Base-by-base conservation (phyloP, 2,329 filamentous ascomycete species). In the Tolypocladium capitatum region DNA sequence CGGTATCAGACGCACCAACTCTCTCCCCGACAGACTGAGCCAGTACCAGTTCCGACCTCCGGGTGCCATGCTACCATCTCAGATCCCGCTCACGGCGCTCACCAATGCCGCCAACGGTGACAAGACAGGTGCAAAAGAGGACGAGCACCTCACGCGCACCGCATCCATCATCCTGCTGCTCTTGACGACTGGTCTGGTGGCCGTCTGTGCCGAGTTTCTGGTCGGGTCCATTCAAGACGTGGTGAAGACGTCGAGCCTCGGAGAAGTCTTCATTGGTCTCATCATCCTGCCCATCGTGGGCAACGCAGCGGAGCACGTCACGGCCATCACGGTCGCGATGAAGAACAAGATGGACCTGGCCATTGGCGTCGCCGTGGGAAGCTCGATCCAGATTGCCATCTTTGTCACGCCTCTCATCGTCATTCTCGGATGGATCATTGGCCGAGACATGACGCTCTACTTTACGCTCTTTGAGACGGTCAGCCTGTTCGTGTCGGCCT, bases 401-500 rank as follows among this genome's bases (percentile, higher is more conserved):
- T 83, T 86, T 58, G 73, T 86, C 46, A 85, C 82, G 4, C 83
- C 83, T 0, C 67, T 86, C 18, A 74, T 85, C 31, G 82, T 86
- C 31, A 78, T 86, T 24, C 68, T 86, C 20, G 83, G 81, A n/a
- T 86, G 83, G 83, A 75, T 74, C 51, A 75, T 85, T 63, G 66
- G 73, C 51, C 76, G 75, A 50, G 72, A 81, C n/a, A 85, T 86
- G 81, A 77, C 83, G 28, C 73, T 94, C 32, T 89, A 91, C 69
- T 94, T 94, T 64, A 87, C 87, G 51, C 75, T 88, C 44, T 94
- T 94, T 65, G 87, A 94, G 74, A 94, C 87, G 0, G 84, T 92
- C 21, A 86, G 84, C 48, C 76, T 94, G 58, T 94, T 94, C 64
- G 80, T 91, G 46, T 85, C 81, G 46, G 82, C 88, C 8, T 81